Base-by-base conservation (phyloP, 1,284 basidiomycete genomes). In the Apiotrichum veenhuisii region DNA sequence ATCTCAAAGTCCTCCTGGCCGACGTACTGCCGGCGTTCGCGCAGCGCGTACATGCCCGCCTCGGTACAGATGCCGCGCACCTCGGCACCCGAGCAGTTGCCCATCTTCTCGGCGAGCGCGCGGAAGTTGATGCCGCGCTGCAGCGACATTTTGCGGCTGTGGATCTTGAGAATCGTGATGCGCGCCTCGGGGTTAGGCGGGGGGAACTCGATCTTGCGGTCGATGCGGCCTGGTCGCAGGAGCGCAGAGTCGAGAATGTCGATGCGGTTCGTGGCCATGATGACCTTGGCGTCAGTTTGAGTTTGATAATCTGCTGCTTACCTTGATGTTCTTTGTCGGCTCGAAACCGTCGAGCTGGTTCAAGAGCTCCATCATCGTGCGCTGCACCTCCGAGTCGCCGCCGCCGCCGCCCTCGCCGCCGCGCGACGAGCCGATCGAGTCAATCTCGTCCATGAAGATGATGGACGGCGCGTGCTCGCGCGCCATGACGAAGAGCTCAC, bases 371-470 rank as follows among this genome's bases (percentile, higher is more conserved):
- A 50, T 50, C 49, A 50, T 50, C 18, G 49, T 50, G 58, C 95
- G 82, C 80, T 98, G 95, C 55, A 98, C 95, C 77, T 98, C 95
- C 7, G 91, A 95, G 72, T 98, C 95, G 38, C 89, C 87, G 44
- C 88, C 86, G 0, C 90, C 89, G 26, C 89, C 89, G 65, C 89
- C 86, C 64, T 89, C 86, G 67, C 93, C 91, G 25, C 93, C 92
- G 73, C 95, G 80, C 55, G 90, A 93, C 60, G 88, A 91, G 53
- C 95, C 95, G 70, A 98, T 98, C 23, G 91, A 94, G 79, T 98
- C 95, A 66, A 98, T 98, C 77, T 98, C 95, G 78, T 98, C 95
- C 92, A 98, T 98, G 81, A 98, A 98, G 74, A 98, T 96, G 80
- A 98, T 98, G 74, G 88, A 90, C n/a, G 96, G 95, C 26, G 95